Conservation (phyloP, 2,329 filamentous ascomycete genomes). For the Trichoderma harzianum region DNA sequence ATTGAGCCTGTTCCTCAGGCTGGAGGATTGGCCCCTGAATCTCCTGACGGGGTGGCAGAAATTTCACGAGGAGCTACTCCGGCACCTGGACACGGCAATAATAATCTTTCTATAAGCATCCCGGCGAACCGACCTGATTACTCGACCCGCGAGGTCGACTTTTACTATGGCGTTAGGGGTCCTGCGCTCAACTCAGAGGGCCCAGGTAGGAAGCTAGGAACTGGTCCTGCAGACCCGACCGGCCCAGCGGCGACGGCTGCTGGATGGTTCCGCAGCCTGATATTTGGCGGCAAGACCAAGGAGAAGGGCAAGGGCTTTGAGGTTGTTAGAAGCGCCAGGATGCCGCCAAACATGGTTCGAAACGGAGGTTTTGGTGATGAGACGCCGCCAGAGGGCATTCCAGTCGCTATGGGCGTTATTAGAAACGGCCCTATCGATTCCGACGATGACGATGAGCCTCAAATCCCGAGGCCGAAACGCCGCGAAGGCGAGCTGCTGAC, state of each 20-base stretch:
- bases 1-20: constrained; percentile 39
- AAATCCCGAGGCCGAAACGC: constrained; percentile 26
- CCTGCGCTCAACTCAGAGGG: constrained; percentile 80
- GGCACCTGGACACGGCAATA: constrained; percentile 32
- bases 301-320: constrained; percentile 97
- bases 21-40: constrained; percentile 33
- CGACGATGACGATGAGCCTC: constrained; percentile 53
- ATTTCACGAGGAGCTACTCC: constrained; percentile 44
- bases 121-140: constrained; percentile 73
- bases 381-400: constrained; percentile 63
- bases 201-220: constrained; percentile 81
- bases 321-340: constrained; percentile 84
- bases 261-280: constrained; percentile 77
- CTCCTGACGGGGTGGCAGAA: constrained; percentile 34
- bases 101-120: constrained; percentile 35
- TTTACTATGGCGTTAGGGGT: constrained; percentile 91
- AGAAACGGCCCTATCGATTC: constrained; percentile 62
- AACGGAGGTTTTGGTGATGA: constrained; percentile 58
- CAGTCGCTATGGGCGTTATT: constrained; percentile 59
- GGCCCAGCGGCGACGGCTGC: constrained; percentile 85
- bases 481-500: constrained; percentile 40
- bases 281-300: constrained; percentile 78
- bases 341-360: constrained; percentile 66
- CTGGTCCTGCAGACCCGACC: constrained; percentile 90
- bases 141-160: constrained; percentile 90